These are phyloP conservation scores for Leccinum incarnatum DNA, from an alignment of 768 basidiomycete species.

Conservation along the genomic window DNA sequence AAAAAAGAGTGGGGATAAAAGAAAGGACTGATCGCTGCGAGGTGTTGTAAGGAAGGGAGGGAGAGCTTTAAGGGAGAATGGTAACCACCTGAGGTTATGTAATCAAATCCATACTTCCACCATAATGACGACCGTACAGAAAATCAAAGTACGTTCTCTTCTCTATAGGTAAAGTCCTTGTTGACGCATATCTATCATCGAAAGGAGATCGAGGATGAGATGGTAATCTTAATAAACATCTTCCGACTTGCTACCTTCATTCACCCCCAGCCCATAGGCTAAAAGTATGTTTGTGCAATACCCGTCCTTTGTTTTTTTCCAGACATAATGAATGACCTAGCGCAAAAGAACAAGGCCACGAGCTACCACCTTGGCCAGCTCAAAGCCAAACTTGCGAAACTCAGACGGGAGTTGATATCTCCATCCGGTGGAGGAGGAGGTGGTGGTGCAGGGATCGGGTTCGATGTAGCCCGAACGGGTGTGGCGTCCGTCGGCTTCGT, in stretches of 20 bases:
- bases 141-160: slow-evolving; percentile 63
- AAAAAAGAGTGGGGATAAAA: slow-evolving; percentile 30
- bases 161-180: slow-evolving; percentile 17
- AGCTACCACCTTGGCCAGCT: slow-evolving; percentile 96
- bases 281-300: slow-evolving; percentile 58
- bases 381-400: slow-evolving; percentile 97
- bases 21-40: slow-evolving; percentile 11
- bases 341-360: slow-evolving; percentile 94
- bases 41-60: slow-evolving; percentile 11
- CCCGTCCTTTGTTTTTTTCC: slow-evolving; percentile 9
- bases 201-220: slow-evolving; percentile 95
- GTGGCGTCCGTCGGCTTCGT: slow-evolving; percentile 95
- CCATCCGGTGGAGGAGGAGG: slow-evolving; percentile 79
- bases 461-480: slow-evolving; percentile 98
- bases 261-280: slow-evolving; percentile 46
- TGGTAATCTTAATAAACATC: slow-evolving; percentile 53
- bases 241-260: slow-evolving; percentile 20
- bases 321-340: slow-evolving; percentile 39
- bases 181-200: slow-evolving; percentile 8
- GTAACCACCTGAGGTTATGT: slow-evolving; percentile 16
- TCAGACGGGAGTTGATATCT: slow-evolving; percentile 88
- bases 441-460: slow-evolving; percentile 86
- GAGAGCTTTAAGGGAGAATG: not conserved
- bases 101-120: slow-evolving; percentile 1
- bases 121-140: slow-evolving; percentile 83